These are phyloP conservation scores for Blastomyces emzantsi DNA, from an alignment of 2,329 filamentous ascomycete genomes.

Conservation along the genomic window DNA sequence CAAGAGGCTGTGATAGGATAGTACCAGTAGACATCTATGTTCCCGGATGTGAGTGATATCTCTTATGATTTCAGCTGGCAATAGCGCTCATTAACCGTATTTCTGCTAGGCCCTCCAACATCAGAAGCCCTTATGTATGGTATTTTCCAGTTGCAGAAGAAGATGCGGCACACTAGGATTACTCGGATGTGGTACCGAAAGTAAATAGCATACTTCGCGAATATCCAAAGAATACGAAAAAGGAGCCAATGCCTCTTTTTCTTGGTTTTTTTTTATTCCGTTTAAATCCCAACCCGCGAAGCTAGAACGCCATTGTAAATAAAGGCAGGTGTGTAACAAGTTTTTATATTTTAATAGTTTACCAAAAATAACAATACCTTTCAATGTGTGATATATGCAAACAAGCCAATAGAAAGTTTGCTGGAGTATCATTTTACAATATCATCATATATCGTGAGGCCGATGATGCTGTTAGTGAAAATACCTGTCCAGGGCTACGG, in stretches of 20 bases:
- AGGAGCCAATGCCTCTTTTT: background rate
- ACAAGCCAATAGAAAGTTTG: background rate
- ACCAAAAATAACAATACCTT: background rate
- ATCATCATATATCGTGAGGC: too few species aligned
- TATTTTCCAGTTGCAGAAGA: conserved; percentile 72
- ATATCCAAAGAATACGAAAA: background rate
- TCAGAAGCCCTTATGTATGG: conserved; percentile 51
- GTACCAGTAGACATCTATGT: conserved; percentile 80
- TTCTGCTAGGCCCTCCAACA: conserved; percentile 39
- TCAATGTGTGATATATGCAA: background rate
- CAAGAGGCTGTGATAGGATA: conserved; percentile 67
- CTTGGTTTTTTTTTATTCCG: background rate
- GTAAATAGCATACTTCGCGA: conserved; percentile 20
- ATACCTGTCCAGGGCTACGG: too few species aligned
- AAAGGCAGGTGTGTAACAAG: background rate
- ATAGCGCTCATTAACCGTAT: background rate
- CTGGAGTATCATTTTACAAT: background rate
- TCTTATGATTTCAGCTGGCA: background rate
- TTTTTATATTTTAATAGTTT: background rate
- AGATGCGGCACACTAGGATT: conserved; percentile 56
- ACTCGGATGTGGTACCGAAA: conserved; percentile 52
- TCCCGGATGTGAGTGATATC: conserved; percentile 58
- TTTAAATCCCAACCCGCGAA: too few species aligned
- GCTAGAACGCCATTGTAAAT: background rate
- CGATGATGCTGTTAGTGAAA: too few species aligned